Evolutionary conservation across 768 basidiomycete genomes (phyloP), one percentile per base, ranked within the genome.

Genomic region (Mycena vitilis): DNA sequence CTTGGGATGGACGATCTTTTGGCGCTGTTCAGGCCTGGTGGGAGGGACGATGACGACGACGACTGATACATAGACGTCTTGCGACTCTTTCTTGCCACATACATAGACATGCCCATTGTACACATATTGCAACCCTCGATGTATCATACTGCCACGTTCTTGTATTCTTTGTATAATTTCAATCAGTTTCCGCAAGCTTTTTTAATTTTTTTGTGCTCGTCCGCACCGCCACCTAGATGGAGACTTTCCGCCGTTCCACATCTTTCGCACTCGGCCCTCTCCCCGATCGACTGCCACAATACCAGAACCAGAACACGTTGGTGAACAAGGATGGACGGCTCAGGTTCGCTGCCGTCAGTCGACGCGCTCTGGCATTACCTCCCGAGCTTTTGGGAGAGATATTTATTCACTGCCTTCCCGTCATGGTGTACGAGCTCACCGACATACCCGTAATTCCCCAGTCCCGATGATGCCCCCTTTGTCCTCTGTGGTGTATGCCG

Each of bases 1-100:
- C 88, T 99, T 23, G 90, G 91, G 12, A 82, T 95, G 80, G 90
- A 95, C 30, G 96, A 98, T 67, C 84, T 98, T 69, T 86, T 96
- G 79, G 91, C 89, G 0, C 81, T 95, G 45, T 95, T 95, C 85
- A 82, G 86, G 63, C 84, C 84, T 51, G 87, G 87, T 53, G 83
- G 83, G 18, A 81, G 81, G 15, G 83, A 89, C 54, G 89, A 89
- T 20, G 90, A 91, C 22, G 90, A 90, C 15, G 85, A 87, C 22
- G 57, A 65, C 22, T 60, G 22, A 51, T 44, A 7, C 20, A 20
- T 44, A 44, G 18, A 30, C 30, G 20, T 42, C 13, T 44, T 18
- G 6, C 10, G 44, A 45, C 6, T 15, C 7, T 45, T 45, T 45
- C 44, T 45, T 45, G 44, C 10, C 6, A 45, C 18, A 13, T 16